Evolutionary conservation across 345 rosid species (phyloP), one percentile per base, ranked within the genome.

Genomic region (Combretum micranthum): DNA sequence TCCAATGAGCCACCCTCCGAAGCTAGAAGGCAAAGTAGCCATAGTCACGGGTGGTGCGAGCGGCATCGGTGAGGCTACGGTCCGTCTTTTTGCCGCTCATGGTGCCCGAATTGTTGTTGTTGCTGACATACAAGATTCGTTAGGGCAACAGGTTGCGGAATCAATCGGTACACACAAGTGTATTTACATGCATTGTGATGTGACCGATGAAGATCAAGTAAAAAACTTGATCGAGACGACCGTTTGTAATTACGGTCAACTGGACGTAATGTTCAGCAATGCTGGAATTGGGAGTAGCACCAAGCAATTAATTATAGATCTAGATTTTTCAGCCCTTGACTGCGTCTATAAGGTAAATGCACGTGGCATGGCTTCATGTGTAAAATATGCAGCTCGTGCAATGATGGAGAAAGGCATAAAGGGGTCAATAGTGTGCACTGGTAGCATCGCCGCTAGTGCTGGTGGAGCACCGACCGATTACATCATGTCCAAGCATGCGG

Each of bases 181-280:
- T 20, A 22, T 23, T 50, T 74, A 62, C 37, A 15, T 66, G 22
- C 69, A 44, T 52, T 70, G 75, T 37, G 75, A 63, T 12, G 64
- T 74, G 12, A 51, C 74, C 15, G 18, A 61, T n/a, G 73, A 71
- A 64, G 52, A 57, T 44, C 63, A 70, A 12, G 57, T 71, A 0
- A 58, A 68, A 60, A 21, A 53, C 44, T 53, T 71, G 6, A 63
- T 68, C 26, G 37, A 61, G 17, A 15, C 71, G 26, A 58, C 71
- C 4, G 46, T 64, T 16, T 44, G 15, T 50, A 23, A 19, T 4
- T 69, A 62, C 18, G 70, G 75, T 0, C 47, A 39, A 21, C 63
- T 75, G 20, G 73, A 75, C 60, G 25, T 67, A 59, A 57, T 70
- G 70, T 75, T 75, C 42, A 56, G 79, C 52, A 75, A 67, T 16